Base-by-base conservation (phyloP, 2,329 filamentous ascomycete species). In the Lecanicillium sp. region DNA sequence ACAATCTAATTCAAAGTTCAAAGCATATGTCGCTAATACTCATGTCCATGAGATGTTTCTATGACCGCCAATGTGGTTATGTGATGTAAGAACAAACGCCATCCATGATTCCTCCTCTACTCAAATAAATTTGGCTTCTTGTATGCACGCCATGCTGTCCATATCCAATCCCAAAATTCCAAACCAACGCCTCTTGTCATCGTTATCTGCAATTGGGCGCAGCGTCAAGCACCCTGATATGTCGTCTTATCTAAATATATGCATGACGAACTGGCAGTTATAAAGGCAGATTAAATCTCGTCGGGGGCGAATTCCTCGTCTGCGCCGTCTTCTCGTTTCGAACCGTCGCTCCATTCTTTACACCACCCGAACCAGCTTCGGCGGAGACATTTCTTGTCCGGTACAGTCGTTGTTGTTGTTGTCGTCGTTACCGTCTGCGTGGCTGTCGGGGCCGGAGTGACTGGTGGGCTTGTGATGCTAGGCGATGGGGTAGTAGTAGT, bases 401-500 rank as follows among this genome's bases (percentile, higher is more conserved):
- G 38, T 3, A 53, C 37, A 3, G 58, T 51, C 4, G 57, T 47
- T 4, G 51, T 51, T 4, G 48, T 44, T 2, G 57, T 56, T 4
- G 64, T 54, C 5, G 51, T 48, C n/a, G 51, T 45, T 3, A 44
- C 40, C 2, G 56, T 51, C 2, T 48, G 35, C 18, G 51, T 49
- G 16, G 54, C 54, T 3, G 62, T 57, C 40, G 51, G 71, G 62
- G 46, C 59, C 50, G 47, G 70, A 72, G 3, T 71, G 67, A 59
- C 64, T 70, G 53, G 73, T 68, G 30, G 59, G 45, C 70, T 74
- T 16, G 58, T 58, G 2, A 58, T 56, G 4, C 34, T 38, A n/a
- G 45, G 17, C 4, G 34, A 42, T 25, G 29, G 30, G 8, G 50
- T 54, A 5, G 47, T 52, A 17, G 54, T 51, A 9, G 54, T 55